Evolutionary conservation across 2,329 filamentous ascomycete species (phyloP).

Genomic region (Cryphonectria parasitica): DNA sequence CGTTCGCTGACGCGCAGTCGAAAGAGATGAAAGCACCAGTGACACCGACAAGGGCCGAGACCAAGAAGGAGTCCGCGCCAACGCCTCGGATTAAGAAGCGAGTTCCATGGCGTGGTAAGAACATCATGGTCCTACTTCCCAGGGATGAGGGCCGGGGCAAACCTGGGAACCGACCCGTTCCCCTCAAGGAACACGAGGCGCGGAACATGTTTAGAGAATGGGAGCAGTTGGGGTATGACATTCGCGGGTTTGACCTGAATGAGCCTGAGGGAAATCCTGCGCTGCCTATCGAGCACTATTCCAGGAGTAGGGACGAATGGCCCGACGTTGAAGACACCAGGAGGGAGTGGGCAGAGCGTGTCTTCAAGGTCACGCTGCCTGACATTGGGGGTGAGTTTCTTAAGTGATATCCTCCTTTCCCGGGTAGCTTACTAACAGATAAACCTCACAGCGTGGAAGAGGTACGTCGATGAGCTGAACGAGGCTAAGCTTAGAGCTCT

Average conservation of each 20-base stretch:
- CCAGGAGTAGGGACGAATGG: slow-evolving; percentile 71
- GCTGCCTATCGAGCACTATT: slow-evolving; percentile 45
- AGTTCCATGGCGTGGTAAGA: slow-evolving; percentile 75
- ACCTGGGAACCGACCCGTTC: slow-evolving; percentile 55
- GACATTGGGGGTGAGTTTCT: slow-evolving; percentile 62
- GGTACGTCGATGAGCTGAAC: slow-evolving; percentile 79
- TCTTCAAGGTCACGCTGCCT: slow-evolving; percentile 69
- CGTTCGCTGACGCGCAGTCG: slow-evolving; percentile 15
- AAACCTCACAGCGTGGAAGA: slow-evolving; percentile 59
- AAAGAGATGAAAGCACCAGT: slow-evolving; percentile 27
- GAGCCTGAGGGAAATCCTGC: slow-evolving; percentile 46
- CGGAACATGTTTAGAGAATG: slow-evolving; percentile 67
- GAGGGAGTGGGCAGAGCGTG: slow-evolving; percentile 55
- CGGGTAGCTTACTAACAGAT: slow-evolving; percentile 29
- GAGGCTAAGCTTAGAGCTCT: slow-evolving; percentile 93
- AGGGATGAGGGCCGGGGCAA: slow-evolving; percentile 68
- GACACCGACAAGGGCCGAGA: slow-evolving; percentile 37
- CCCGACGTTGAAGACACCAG: slow-evolving; percentile 64
- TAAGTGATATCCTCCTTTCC: not conserved
- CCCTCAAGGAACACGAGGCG: slow-evolving; percentile 60
- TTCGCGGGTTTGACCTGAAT: slow-evolving; percentile 69
- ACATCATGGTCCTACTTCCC: slow-evolving; percentile 72
- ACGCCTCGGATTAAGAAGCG: slow-evolving; percentile 70
- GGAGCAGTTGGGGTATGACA: slow-evolving; percentile 71
- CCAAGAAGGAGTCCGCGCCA: slow-evolving; percentile 45